Conservation (phyloP, 768 basidiomycete genomes). For the Megacollybia marginata region DNA sequence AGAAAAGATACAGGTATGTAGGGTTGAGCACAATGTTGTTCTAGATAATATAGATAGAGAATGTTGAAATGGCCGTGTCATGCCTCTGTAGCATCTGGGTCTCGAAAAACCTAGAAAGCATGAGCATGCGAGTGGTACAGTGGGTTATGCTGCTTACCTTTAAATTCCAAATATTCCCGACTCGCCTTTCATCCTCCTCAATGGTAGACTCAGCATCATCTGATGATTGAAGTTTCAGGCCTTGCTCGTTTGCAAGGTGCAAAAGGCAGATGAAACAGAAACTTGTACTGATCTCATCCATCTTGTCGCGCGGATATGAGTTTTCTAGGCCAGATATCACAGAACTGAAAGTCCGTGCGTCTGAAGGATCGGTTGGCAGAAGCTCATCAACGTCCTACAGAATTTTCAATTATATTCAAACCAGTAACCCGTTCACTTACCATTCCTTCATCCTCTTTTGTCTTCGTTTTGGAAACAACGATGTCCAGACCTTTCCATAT, state of each 20-base stretch:
- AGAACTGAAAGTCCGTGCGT: slow-evolving; percentile 63
- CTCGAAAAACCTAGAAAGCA: slow-evolving; percentile 33
- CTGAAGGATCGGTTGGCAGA: slow-evolving; percentile 52
- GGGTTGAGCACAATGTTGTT: too few relatives aligned
- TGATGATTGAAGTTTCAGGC: slow-evolving; percentile 67
- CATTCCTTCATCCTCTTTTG: slow-evolving; percentile 36
- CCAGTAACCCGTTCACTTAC: slow-evolving; percentile 24
- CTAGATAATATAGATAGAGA: background rate
- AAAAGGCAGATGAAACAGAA: slow-evolving; percentile 99
- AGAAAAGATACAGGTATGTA: too few relatives aligned
- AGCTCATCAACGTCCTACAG: slow-evolving; percentile 47
- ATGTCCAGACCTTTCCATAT: slow-evolving; percentile 94
- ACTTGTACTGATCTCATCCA: slow-evolving; percentile 97
- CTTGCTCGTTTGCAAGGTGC: slow-evolving; percentile 95
- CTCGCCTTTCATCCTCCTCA: slow-evolving; percentile 34
- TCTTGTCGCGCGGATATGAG: slow-evolving; percentile 87
- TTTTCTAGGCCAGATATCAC: slow-evolving; percentile 78
- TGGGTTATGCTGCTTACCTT: slow-evolving; percentile 39
- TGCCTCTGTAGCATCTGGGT: slow-evolving; percentile 26
- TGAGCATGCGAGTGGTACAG: background rate
- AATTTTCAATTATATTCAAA: background rate
- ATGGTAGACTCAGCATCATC: slow-evolving; percentile 25
- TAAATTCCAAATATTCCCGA: slow-evolving; percentile 70
- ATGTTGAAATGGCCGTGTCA: slow-evolving; percentile 6
- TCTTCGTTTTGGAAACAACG: slow-evolving; percentile 39